Base-by-base conservation (phyloP, 805 yeast species). In the Brettanomyces naardenensis region DNA sequence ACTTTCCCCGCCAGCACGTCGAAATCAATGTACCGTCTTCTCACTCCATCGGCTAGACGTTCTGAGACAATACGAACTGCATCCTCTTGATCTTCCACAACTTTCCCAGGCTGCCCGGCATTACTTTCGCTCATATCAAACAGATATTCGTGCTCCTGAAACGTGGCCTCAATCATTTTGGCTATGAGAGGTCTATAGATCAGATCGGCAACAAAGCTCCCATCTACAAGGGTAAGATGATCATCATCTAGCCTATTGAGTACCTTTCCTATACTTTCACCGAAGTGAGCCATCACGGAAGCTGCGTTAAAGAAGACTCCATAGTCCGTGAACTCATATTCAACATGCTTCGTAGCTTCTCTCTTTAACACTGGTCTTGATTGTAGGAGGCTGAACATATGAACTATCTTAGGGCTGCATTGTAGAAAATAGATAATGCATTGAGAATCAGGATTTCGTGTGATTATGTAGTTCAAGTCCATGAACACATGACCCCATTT, bases 321-420 rank as follows among this genome's bases (percentile, higher is more conserved):
- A 67, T 89, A 92, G 36, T 85, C 90, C 23, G 84, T 85, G 32
- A 78, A 79, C 53, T 90, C 98, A 54, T 83, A 92, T 53, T 89
- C 96, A 7, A 90, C 88, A 56, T 90, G 98, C 42, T 75, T 80
- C 5, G 71, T 66, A 4, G 77, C 75, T 51, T 87, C 95, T 42
- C 97, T 68, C 43, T 68, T 72, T 49, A 86, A 62, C 0, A 83
- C 78, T 1, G 92, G 84, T 33, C 77, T 69, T 3, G 95, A 89
- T 56, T 87, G 92, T 49, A 87, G 83, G 23, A 86, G 59, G 2
- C 74, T 61, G 22, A 84, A 48, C 7, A 86, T 66, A 44, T 82
- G 86, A 31, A 84, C 71, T 18, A 80, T 69, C 22, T 64, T 58
- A 3, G 61, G 52, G 14, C 71, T 62, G 3, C 64, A 56, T 44